Percentiles rank a stretch among this genome's conserved stretches.
These are phyloP conservation scores for Tolypocladium paradoxum DNA, from an alignment of 2,329 filamentous ascomycete genomes.

Conservation along the genomic window DNA sequence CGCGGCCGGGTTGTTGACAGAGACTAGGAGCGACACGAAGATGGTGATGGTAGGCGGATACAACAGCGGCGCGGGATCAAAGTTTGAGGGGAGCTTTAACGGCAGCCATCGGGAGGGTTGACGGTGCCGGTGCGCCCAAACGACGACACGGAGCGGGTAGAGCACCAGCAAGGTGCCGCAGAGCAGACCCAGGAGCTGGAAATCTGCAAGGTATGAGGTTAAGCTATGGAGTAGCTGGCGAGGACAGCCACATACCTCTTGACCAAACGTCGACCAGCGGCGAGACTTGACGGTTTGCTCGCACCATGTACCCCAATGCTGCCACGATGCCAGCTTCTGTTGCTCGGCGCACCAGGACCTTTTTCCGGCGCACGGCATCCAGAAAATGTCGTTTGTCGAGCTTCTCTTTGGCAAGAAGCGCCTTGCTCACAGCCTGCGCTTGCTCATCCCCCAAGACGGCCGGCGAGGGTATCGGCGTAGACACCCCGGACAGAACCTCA, in stretches of 20 bases:
- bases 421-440: slow-evolving; percentile 11
- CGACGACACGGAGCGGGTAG: slow-evolving; percentile 50
- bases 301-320: slow-evolving; percentile 37
- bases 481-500: slow-evolving; percentile 41
- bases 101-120: slow-evolving; percentile 26
- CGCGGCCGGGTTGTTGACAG: slow-evolving; percentile 46
- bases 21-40: slow-evolving; percentile 65
- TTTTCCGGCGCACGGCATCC: slow-evolving; percentile 30
- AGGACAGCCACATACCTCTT: slow-evolving; percentile 28
- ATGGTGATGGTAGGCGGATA: slow-evolving; percentile 73
- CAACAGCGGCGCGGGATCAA: slow-evolving; percentile 84
- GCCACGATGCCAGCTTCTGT: slow-evolving; percentile 42
- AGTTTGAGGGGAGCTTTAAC: slow-evolving; percentile 56
- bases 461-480: slow-evolving; percentile 44
- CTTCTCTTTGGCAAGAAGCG: slow-evolving; percentile 5
- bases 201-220: slow-evolving; percentile 23
- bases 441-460: slow-evolving; percentile 32
- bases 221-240: background rate
- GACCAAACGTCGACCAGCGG: slow-evolving; percentile 35
- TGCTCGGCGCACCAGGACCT: slow-evolving; percentile 39
- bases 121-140: slow-evolving; percentile 33
- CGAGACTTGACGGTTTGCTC: slow-evolving; percentile 33
- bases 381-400: slow-evolving; percentile 10
- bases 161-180: slow-evolving; percentile 31
- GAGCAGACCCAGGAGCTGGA: slow-evolving; percentile 25